Evolutionary conservation across 163 green algal species (phyloP).

Genomic region (Chlorella variabilis): DNA sequence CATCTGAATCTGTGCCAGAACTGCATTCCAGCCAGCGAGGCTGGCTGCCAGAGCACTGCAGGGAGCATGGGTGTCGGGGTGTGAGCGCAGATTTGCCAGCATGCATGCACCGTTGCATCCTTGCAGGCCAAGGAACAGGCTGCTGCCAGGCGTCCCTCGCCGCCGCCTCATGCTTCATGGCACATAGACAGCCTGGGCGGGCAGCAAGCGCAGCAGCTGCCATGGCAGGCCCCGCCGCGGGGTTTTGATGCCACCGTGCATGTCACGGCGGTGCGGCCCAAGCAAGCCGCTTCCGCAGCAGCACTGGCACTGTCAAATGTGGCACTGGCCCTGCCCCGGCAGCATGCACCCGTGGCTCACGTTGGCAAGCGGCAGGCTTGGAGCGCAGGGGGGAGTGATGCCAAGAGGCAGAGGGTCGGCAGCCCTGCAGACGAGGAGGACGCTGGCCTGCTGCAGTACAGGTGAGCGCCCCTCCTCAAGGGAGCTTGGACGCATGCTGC

Average conservation of each 20-base stretch:
- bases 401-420: not conserved
- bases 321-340: no score
- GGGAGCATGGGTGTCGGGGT: no score
- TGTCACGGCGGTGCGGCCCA: no score
- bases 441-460: not conserved
- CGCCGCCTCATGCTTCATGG: not conserved
- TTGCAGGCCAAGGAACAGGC: slow-evolving; percentile 14
- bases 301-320: no score
- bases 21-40: not conserved
- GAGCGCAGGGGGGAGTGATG: not conserved
- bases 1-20: not conserved
- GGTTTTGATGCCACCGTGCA: not conserved
- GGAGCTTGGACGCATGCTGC: no score
- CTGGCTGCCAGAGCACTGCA: no score
- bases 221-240: not conserved
- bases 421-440: not conserved
- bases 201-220: not conserved
- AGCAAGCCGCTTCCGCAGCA: no score
- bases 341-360: no score
- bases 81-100: no score
- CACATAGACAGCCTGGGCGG: not conserved
- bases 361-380: not conserved
- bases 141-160: not conserved
- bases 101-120: no score
- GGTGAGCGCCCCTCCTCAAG: no score